phyloP scores from a whole-genome alignment of 2,329 filamentous ascomycete species.

The Myotisia sp. region DNA sequence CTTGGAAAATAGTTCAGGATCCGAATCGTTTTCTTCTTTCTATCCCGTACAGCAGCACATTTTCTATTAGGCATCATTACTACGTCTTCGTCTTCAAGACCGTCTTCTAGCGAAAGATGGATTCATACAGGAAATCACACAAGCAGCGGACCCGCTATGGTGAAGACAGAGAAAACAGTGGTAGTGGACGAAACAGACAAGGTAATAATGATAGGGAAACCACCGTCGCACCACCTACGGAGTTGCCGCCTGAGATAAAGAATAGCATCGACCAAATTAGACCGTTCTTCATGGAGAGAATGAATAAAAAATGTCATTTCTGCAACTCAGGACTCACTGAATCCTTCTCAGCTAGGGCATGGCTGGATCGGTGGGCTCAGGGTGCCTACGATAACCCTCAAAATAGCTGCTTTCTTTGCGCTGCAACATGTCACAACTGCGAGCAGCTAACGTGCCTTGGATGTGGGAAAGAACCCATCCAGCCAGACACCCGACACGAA shows the following conservation, averaged over 20 bases:
- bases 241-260: constrained; percentile 8
- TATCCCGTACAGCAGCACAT: too few species aligned
- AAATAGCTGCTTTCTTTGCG: constrained; percentile 5
- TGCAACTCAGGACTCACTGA: constrained; percentile 7
- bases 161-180: too few species aligned
- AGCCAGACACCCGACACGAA: constrained; percentile 2
- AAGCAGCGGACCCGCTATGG: too few species aligned
- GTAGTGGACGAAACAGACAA: too few species aligned
- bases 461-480: constrained; percentile 7
- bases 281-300: constrained; percentile 6
- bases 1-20: too few species aligned
- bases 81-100: too few species aligned
- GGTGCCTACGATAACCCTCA: constrained; percentile 1
- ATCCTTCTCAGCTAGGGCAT: constrained; percentile 6
- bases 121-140: too few species aligned
- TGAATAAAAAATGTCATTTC: constrained; percentile 7
- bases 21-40: too few species aligned
- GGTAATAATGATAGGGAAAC: neutral
- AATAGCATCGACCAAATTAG: constrained; percentile 8
- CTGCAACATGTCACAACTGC: constrained; percentile 8
- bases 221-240: neutral
- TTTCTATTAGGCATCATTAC: too few species aligned
- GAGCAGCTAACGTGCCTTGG: constrained; percentile 10
- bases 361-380: constrained; percentile 8
- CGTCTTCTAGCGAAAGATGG: too few species aligned